phyloP scores from a whole-genome alignment of 108 stramenopile species.

The Cyclotella baltica region DNA sequence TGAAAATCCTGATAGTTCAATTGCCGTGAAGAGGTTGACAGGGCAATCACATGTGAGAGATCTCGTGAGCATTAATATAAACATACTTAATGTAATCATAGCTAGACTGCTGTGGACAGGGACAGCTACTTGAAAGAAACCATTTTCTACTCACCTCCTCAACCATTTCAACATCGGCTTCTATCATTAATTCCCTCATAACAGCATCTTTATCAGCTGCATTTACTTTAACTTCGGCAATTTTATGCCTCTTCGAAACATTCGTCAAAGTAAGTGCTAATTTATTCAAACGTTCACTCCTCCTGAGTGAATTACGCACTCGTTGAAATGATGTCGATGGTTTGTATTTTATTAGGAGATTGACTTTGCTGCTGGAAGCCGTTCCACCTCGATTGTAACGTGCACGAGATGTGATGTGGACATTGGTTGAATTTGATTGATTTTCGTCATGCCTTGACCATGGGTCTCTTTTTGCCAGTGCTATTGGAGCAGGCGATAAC shows the following conservation, averaged over 20 bases:
- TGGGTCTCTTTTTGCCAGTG: not conserved
- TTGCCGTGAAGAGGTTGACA: not conserved
- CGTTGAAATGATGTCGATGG: not conserved
- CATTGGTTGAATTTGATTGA: too few species aligned
- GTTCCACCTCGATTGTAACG: not conserved
- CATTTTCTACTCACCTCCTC: conserved; percentile 29
- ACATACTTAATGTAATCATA: too few species aligned
- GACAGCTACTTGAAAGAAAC: not conserved
- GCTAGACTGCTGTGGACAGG: too few species aligned
- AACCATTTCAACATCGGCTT: conserved; percentile 35
- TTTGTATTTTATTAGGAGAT: conserved; percentile 33
- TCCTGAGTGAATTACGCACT: not conserved
- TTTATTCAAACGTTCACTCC: not conserved
- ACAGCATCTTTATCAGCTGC: conserved; percentile 13
- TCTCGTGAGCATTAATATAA: too few species aligned
- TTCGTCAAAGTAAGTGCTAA: not conserved
- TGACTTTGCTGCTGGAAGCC: not conserved
- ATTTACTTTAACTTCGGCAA: not conserved
- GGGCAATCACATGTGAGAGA: not conserved
- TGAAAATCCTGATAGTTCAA: not conserved
- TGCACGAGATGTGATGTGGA: not conserved
- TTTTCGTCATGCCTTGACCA: not conserved
- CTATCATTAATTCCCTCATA: conserved; percentile 21
- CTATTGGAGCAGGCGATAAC: not conserved
- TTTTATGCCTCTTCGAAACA: conserved; percentile 19